Percentiles rank a stretch among this genome's conserved stretches.
These are phyloP conservation scores for Cytospora paraplurivora DNA, from an alignment of 2,329 filamentous ascomycete genomes.

Conservation along the genomic window DNA sequence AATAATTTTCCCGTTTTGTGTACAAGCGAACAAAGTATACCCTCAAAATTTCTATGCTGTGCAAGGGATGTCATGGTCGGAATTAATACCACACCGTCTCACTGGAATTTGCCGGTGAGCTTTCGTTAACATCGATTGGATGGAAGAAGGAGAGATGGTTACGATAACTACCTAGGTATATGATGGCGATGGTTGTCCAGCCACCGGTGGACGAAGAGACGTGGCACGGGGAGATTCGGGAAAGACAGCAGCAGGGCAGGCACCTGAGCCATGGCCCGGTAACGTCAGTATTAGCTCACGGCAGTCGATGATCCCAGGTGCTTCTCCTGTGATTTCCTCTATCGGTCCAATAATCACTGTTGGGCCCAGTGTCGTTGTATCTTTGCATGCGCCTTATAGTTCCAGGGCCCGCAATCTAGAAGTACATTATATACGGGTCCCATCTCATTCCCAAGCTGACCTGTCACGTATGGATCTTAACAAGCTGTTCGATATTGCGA, in stretches of 20 bases:
- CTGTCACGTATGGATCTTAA: neutral
- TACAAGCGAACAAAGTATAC: neutral
- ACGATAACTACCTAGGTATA: too few species aligned
- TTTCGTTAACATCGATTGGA: neutral
- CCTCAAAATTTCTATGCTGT: neutral
- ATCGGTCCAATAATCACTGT: neutral
- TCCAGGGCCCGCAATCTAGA: neutral
- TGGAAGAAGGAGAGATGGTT: neutral
- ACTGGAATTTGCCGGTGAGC: neutral
- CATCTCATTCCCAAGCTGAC: neutral
- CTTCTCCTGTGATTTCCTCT: neutral
- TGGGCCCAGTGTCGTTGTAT: neutral
- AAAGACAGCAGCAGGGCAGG: neutral
- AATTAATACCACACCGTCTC: neutral
- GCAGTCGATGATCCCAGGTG: neutral
- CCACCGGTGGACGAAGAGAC: neutral
- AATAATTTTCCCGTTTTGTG: neutral
- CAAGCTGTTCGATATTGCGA: too few species aligned
- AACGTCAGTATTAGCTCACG: neutral
- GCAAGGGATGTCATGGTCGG: neutral
- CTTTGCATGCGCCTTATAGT: neutral
- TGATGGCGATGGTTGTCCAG: neutral
- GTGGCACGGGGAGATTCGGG: neutral
- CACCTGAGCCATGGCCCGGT: neutral
- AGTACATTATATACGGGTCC: neutral